Percentiles rank a stretch among this genome's conserved stretches.
phyloP scores from a whole-genome alignment of 495 filamentous ascomycete species.

The Cetradonia linearis region DNA sequence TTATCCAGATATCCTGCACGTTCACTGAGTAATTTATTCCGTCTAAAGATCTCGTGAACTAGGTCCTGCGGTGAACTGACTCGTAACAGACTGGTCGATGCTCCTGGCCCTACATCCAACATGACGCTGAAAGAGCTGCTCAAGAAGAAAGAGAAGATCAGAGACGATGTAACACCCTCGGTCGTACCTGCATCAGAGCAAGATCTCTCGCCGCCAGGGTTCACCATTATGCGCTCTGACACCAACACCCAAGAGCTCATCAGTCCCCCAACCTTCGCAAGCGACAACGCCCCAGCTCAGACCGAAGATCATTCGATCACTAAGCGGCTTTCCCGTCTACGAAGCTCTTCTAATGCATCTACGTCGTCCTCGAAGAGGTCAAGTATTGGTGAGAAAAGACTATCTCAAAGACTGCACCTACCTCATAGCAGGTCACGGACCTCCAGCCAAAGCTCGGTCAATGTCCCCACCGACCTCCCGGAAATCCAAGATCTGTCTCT shows the following conservation, averaged over 20 bases:
- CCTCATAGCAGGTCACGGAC: slow-evolving; percentile 42
- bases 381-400: slow-evolving; percentile 36
- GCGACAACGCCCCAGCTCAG: slow-evolving; percentile 29
- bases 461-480: slow-evolving; percentile 71
- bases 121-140: slow-evolving; percentile 70
- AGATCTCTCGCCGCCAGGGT: slow-evolving; percentile 45
- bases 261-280: slow-evolving; percentile 47
- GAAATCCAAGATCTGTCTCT: slow-evolving; percentile 48
- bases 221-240: slow-evolving; percentile 77
- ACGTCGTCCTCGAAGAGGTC: slow-evolving; percentile 38
- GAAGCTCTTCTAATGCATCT: slow-evolving; percentile 42
- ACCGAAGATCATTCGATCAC: slow-evolving; percentile 19
- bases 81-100: background rate
- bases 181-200: slow-evolving; percentile 26
- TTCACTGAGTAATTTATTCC: slow-evolving; percentile 8
- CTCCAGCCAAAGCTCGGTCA: slow-evolving; percentile 48
- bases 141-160: slow-evolving; percentile 58
- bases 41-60: background rate
- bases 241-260: slow-evolving; percentile 72
- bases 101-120: slow-evolving; percentile 17
- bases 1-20: slow-evolving; percentile 12
- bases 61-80: background rate
- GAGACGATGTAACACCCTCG: slow-evolving; percentile 26
- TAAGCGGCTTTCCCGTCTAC: slow-evolving; percentile 32
- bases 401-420: slow-evolving; percentile 64